Conservation (phyloP, 2,329 filamentous ascomycete species). For the Corynespora cassiicola region DNA sequence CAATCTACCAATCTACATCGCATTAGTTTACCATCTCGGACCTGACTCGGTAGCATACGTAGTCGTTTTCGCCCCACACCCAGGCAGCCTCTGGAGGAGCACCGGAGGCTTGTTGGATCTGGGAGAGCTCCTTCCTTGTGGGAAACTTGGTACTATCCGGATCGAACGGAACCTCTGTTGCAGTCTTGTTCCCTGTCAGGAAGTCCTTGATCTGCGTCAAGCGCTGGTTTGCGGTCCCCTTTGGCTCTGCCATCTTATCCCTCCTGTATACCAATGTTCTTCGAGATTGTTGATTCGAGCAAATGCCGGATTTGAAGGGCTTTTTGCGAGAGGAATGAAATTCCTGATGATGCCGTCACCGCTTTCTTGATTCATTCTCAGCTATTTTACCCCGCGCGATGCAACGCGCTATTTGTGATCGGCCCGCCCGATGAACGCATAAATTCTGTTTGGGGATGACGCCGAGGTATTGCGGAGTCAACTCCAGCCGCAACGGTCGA, state of each 20-base stretch:
- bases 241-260: slow-evolving; percentile 40
- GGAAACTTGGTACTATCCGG: slow-evolving; percentile 61
- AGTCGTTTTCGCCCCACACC: slow-evolving; percentile 66
- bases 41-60: too few relatives aligned
- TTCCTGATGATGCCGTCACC: too few relatives aligned
- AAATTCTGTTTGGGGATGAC: too few relatives aligned
- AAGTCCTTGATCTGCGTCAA: slow-evolving; percentile 54
- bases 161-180: slow-evolving; percentile 60
- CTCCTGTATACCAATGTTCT: too few relatives aligned
- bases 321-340: neutral
- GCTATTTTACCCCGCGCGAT: too few relatives aligned
- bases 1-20: slow-evolving; percentile 54
- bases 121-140: slow-evolving; percentile 59
- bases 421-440: too few relatives aligned
- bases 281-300: neutral
- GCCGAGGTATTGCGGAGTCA: too few relatives aligned
- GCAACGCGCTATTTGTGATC: too few relatives aligned
- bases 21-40: too few relatives aligned
- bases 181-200: slow-evolving; percentile 53
- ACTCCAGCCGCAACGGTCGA: too few relatives aligned
- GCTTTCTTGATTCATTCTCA: too few relatives aligned
- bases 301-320: slow-evolving; percentile 3
- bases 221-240: slow-evolving; percentile 40
- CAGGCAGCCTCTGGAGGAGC: slow-evolving; percentile 64
- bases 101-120: slow-evolving; percentile 56